Percentiles rank a stretch among this genome's conserved stretches.
These are phyloP conservation scores for Tympanopsis confertula DNA, from an alignment of 2,329 filamentous ascomycete genomes.

Conservation along the genomic window DNA sequence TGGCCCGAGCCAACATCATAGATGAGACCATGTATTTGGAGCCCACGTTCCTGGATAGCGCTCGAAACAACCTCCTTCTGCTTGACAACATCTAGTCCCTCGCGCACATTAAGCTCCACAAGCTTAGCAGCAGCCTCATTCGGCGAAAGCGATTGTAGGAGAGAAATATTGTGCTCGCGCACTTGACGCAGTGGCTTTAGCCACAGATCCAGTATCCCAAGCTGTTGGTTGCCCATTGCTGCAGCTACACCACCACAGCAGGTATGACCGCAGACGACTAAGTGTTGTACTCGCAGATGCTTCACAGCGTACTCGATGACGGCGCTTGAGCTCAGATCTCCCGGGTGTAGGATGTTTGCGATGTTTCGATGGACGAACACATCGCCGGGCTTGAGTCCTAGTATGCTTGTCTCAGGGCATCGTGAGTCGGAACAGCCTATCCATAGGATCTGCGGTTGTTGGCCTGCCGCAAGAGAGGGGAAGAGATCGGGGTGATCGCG, in stretches of 20 bases:
- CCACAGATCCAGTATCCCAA: slow-evolving; percentile 44
- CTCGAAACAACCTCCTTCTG: slow-evolving; percentile 59
- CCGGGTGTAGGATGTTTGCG: slow-evolving; percentile 67
- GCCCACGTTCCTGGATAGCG: slow-evolving; percentile 56
- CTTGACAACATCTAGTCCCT: slow-evolving; percentile 55
- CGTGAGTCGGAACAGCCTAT: slow-evolving; percentile 80
- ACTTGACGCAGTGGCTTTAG: slow-evolving; percentile 36
- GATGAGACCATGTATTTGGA: slow-evolving; percentile 68
- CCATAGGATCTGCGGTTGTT: slow-evolving; percentile 63
- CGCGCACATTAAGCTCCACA: slow-evolving; percentile 66
- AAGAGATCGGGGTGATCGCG: slow-evolving; percentile 63
- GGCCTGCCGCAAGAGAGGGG: slow-evolving; percentile 52
- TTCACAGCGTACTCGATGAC: slow-evolving; percentile 73
- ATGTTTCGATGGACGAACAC: slow-evolving; percentile 88
- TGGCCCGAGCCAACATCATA: slow-evolving; percentile 49
- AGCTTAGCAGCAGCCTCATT: slow-evolving; percentile 44
- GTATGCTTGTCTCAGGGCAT: slow-evolving; percentile 71
- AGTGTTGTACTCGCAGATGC: slow-evolving; percentile 59
- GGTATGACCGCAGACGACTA: slow-evolving; percentile 61
- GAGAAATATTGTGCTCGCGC: slow-evolving; percentile 32
- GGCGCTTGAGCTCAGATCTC: slow-evolving; percentile 63
- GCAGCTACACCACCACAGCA: slow-evolving; percentile 56
- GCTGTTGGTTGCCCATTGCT: slow-evolving; percentile 31
- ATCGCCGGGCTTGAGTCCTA: slow-evolving; percentile 69
- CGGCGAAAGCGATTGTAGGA: slow-evolving; percentile 42